These are phyloP conservation scores for Vanderwaltozyma yarrowii DNA, from an alignment of 805 yeast genomes.

Conservation along the genomic window DNA sequence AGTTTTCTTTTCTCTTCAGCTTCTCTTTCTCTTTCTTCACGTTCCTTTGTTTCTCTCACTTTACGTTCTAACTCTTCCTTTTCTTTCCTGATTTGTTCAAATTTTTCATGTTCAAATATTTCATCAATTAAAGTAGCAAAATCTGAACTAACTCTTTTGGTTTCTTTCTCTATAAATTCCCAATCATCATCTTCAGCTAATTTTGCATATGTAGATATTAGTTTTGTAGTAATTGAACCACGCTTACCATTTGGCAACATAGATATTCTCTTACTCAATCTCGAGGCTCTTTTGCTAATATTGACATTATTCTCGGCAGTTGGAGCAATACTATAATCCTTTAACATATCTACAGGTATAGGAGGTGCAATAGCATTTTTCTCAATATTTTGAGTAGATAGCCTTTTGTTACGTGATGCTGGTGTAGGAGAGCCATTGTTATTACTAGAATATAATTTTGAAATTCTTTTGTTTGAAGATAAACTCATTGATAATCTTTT, in stretches of 20 bases:
- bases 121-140: conserved; percentile 71
- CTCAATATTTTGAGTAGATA: conserved; percentile 16
- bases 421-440: conserved; percentile 25
- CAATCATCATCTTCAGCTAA: conserved; percentile 53
- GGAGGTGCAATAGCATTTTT: conserved; percentile 16
- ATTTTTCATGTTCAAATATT: conserved; percentile 62
- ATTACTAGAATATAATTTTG: conserved; percentile 10
- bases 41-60: conserved; percentile 35
- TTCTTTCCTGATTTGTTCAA: conserved; percentile 44
- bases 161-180: conserved; percentile 61
- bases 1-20: conserved; percentile 7
- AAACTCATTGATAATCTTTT: conserved; percentile 21
- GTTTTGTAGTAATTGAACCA: conserved; percentile 61
- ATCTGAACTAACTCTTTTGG: conserved; percentile 66
- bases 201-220: conserved; percentile 65
- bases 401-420: conserved; percentile 19
- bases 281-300: conserved; percentile 14
- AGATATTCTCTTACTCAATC: conserved; percentile 30
- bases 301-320: not conserved
- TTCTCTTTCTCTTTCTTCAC: conserved; percentile 30
- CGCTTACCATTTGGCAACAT: conserved; percentile 39
- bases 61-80: conserved; percentile 37
- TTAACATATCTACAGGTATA: conserved; percentile 17
- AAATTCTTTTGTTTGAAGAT: conserved; percentile 20
- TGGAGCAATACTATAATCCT: conserved; percentile 5